Evolutionary conservation across 371 early-diverging fungal genomes (phyloP).

Genomic region (Mitosporidium daphniae): DNA sequence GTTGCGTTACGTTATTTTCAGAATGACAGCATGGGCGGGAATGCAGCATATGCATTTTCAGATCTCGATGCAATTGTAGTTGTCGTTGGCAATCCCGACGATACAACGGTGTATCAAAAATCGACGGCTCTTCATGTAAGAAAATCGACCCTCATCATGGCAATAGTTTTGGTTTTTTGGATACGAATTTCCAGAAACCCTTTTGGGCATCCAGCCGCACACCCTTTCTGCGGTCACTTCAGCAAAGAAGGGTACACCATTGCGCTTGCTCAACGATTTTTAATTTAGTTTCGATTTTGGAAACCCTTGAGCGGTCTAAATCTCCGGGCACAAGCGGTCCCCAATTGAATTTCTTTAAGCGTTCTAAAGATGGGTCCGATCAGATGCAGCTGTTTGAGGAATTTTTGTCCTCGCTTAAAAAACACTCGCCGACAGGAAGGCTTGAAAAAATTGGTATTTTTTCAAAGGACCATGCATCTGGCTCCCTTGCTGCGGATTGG

Average conservation of each 20-base stretch:
- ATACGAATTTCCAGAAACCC: slow-evolving; percentile 53
- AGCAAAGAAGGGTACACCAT: slow-evolving; percentile 22
- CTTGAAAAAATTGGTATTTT: slow-evolving; percentile 10
- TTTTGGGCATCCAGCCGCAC: slow-evolving; percentile 29
- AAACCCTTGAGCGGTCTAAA: slow-evolving; percentile 10
- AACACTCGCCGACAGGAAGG: slow-evolving; percentile 11
- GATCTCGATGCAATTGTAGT: slow-evolving; percentile 6
- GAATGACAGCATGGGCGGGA: too few relatives aligned
- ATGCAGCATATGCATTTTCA: too few relatives aligned
- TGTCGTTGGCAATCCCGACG: slow-evolving; percentile 4
- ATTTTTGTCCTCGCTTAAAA: slow-evolving; percentile 1
- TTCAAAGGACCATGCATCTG: not conserved
- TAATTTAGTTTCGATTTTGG: slow-evolving; percentile 7
- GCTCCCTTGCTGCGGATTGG: not conserved
- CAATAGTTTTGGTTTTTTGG: slow-evolving; percentile 61
- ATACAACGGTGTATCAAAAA: slow-evolving; percentile 6
- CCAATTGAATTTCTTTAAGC: slow-evolving; percentile 26
- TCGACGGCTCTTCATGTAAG: slow-evolving; percentile 5
- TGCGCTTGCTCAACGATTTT: slow-evolving; percentile 2
- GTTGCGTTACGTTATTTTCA: too few relatives aligned
- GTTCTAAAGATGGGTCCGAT: slow-evolving; percentile 20
- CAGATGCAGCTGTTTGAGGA: slow-evolving; percentile 5
- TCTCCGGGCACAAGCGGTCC: slow-evolving; percentile 12
- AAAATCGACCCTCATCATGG: slow-evolving; percentile 10
- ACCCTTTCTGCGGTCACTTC: slow-evolving; percentile 36